Conservation (phyloP, 78 protist genomes). For the Tieghemostelium lacteum region DNA sequence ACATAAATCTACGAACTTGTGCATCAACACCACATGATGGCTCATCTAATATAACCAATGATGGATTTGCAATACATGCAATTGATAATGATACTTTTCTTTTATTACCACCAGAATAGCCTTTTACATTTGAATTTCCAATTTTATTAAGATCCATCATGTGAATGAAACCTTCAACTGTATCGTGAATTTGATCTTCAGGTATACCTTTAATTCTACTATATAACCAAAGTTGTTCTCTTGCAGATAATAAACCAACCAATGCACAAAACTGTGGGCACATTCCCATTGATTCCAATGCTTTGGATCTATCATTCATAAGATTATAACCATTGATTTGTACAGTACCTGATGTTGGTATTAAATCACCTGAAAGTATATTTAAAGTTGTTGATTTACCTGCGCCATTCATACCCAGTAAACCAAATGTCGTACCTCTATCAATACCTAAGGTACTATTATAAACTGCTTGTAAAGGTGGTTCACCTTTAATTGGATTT, state of each 20-base stretch:
- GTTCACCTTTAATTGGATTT: not conserved
- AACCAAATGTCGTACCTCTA: constrained; percentile 2
- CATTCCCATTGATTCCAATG: constrained; percentile 1
- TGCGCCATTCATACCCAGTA: constrained; percentile 86
- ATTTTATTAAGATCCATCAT: constrained; percentile 71
- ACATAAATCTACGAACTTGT: constrained; percentile 22
- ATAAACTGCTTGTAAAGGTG: not conserved
- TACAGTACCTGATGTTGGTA: constrained; percentile 88
- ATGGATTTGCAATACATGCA: not conserved
- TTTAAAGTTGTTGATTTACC: constrained; percentile 88
- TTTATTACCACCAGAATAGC: constrained; percentile 88
- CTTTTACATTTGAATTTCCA: constrained; percentile 17
- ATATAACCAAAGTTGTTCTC: constrained; percentile 72
- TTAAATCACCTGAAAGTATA: constrained; percentile 81
- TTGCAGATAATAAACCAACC: constrained; percentile 49
- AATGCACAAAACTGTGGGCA: constrained; percentile 44
- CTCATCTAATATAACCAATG: constrained; percentile 84
- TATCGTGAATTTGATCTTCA: not conserved
- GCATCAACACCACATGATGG: constrained; percentile 86
- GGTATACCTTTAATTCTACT: constrained; percentile 80
- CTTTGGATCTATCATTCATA: not conserved
- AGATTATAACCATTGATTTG: constrained; percentile 27
- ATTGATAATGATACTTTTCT: constrained; percentile 82
- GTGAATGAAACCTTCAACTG: constrained; percentile 62
- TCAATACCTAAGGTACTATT: not conserved